Conservation (phyloP, 139 green algal species). For the Parachlorella kessleri region DNA sequence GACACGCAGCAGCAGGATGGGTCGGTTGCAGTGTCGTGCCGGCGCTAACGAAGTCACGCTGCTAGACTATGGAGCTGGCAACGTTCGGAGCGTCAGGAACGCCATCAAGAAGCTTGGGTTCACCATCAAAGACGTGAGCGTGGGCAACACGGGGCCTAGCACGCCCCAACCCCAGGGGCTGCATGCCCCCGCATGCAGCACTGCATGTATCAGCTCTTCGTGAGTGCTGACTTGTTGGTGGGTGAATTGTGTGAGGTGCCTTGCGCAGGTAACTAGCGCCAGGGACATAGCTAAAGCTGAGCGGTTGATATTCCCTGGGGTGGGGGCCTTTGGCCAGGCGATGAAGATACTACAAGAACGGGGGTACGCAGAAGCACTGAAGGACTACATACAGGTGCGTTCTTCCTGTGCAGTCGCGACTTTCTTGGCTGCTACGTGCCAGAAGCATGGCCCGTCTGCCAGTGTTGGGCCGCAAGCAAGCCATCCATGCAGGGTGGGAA, state of each 20-base stretch:
- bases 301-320: conserved; percentile 95
- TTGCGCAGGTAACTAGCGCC: conserved; percentile 59
- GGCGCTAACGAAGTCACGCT: conserved; percentile 70
- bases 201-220: neutral
- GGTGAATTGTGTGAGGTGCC: neutral
- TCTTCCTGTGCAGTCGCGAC: too few relatives aligned
- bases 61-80: conserved; percentile 98
- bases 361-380: conserved; percentile 75
- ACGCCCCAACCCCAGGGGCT: too few relatives aligned
- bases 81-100: conserved; percentile 96
- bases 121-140: conserved; percentile 85
- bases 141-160: too few relatives aligned
- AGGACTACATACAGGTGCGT: conserved; percentile 83
- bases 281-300: conserved; percentile 75
- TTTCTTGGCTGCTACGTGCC: too few relatives aligned
- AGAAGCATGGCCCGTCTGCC: too few relatives aligned
- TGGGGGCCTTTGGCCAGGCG: conserved; percentile 91
- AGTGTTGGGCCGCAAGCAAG: too few relatives aligned
- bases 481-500: too few relatives aligned
- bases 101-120: conserved; percentile 93
- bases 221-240: neutral
- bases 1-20: neutral
- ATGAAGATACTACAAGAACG: conserved; percentile 78
- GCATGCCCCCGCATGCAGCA: too few relatives aligned
- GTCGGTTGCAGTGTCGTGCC: neutral